These are phyloP conservation scores for Leccinellum rugosiceps DNA, from an alignment of 768 basidiomycete genomes.

Conservation along the genomic window DNA sequence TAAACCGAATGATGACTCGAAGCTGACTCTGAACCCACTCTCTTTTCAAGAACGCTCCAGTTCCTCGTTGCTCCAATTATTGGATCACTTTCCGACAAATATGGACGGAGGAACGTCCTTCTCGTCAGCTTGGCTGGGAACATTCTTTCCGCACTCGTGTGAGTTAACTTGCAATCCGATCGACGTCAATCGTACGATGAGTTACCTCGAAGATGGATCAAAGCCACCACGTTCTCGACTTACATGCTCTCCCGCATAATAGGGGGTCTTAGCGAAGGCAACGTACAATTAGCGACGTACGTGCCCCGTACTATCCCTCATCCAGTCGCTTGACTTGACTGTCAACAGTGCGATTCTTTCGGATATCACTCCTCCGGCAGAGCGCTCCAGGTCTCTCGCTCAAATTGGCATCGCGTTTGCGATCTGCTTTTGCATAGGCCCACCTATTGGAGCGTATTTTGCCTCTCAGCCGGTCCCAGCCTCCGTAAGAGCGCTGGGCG, in stretches of 20 bases:
- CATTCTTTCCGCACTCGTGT: slow-evolving; percentile 85
- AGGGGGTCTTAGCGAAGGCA: slow-evolving; percentile 94
- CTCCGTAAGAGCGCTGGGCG: slow-evolving; percentile 50
- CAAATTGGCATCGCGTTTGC: slow-evolving; percentile 96
- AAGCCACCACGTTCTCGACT: slow-evolving; percentile 85
- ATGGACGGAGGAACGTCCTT: slow-evolving; percentile 83
- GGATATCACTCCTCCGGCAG: slow-evolving; percentile 78
- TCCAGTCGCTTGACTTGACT: not conserved
- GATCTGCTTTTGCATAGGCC: slow-evolving; percentile 90
- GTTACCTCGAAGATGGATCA: slow-evolving; percentile 64
- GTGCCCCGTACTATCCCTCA: slow-evolving; percentile 26
- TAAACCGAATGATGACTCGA: slow-evolving; percentile 33
- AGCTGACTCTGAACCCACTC: slow-evolving; percentile 28
- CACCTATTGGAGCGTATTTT: slow-evolving; percentile 94
- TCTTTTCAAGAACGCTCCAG: slow-evolving; percentile 66
- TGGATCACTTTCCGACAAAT: slow-evolving; percentile 81
- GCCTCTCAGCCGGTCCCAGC: slow-evolving; percentile 78
- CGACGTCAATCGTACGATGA: not conserved
- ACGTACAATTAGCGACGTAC: slow-evolving; percentile 93
- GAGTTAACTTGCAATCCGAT: slow-evolving; percentile 28
- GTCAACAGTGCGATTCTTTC: slow-evolving; percentile 80
- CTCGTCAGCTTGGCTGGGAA: slow-evolving; percentile 91
- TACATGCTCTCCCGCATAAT: slow-evolving; percentile 89
- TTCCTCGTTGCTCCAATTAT: slow-evolving; percentile 81
- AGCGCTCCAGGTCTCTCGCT: slow-evolving; percentile 82